Conservation (phyloP, 768 basidiomycete species). For the Serendipita sp. region DNA sequence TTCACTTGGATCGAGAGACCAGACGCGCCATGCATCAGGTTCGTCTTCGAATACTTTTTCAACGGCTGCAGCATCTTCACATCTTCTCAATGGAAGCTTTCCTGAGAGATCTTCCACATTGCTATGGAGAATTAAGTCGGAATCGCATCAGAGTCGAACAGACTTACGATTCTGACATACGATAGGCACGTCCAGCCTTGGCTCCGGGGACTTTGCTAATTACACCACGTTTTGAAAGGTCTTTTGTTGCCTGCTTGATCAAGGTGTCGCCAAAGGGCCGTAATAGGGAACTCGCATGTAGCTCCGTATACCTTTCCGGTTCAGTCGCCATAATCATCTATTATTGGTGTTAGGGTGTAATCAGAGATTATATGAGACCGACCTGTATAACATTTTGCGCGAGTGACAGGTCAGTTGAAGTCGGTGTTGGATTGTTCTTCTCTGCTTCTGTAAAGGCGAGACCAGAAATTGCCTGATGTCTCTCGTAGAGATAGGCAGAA, state of each 20-base stretch:
- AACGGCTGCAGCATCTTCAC: slow-evolving; percentile 51
- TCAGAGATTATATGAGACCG: background rate
- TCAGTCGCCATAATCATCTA: slow-evolving; percentile 71
- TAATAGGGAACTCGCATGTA: slow-evolving; percentile 41
- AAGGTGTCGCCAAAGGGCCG: slow-evolving; percentile 36
- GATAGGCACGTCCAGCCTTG: slow-evolving; percentile 56
- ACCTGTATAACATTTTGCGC: slow-evolving; percentile 66
- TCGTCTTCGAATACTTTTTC: slow-evolving; percentile 38
- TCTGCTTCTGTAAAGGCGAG: slow-evolving; percentile 16
- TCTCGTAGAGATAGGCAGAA: slow-evolving; percentile 31
- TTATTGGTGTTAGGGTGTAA: background rate
- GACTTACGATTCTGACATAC: slow-evolving; percentile 54
- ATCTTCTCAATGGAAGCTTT: slow-evolving; percentile 42
- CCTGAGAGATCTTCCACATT: slow-evolving; percentile 60
- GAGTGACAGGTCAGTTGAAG: slow-evolving; percentile 14
- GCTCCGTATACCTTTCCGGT: slow-evolving; percentile 46
- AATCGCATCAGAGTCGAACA: slow-evolving; percentile 11
- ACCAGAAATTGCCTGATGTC: slow-evolving; percentile 17
- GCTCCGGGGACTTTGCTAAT: slow-evolving; percentile 51
- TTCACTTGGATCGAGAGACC: slow-evolving; percentile 65
- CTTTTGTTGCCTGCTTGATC: slow-evolving; percentile 40
- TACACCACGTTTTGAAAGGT: slow-evolving; percentile 46
- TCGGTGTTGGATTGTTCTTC: too few species aligned
- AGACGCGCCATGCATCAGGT: slow-evolving; percentile 47
- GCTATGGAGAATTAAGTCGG: slow-evolving; percentile 21